Percentiles rank a stretch among this genome's conserved stretches.
These are phyloP conservation scores for Gremmenia infestans DNA, from an alignment of 2,329 filamentous ascomycete species.

Conservation along the genomic window DNA sequence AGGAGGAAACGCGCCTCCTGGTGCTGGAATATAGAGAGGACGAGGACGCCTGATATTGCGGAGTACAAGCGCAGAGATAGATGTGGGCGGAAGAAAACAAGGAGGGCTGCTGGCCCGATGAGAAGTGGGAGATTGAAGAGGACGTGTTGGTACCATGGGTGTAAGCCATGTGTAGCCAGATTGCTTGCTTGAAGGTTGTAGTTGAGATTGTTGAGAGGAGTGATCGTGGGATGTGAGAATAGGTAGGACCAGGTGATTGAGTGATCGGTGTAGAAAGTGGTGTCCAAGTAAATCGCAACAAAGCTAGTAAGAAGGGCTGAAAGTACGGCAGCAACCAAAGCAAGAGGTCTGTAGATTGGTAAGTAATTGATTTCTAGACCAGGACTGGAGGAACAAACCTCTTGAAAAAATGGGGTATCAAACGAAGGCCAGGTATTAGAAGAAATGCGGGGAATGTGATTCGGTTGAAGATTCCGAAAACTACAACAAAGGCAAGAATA, in stretches of 20 bases:
- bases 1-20: conserved; percentile 77
- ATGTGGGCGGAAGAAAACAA: conserved; percentile 55
- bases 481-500: conserved; percentile 72
- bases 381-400: conserved; percentile 51
- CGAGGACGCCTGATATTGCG: conserved; percentile 65
- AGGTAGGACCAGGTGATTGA: conserved; percentile 62
- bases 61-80: conserved; percentile 62
- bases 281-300: conserved; percentile 77
- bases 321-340: conserved; percentile 57
- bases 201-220: conserved; percentile 70
- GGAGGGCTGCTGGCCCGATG: conserved; percentile 62
- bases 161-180: conserved; percentile 68
- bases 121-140: conserved; percentile 67
- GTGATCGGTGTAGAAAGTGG: conserved; percentile 68
- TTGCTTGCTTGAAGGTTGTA: conserved; percentile 71
- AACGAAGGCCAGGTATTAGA: conserved; percentile 72
- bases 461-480: conserved; percentile 90
- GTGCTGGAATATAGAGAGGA: conserved; percentile 71
- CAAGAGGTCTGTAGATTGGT: conserved; percentile 43
- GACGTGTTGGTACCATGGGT: conserved; percentile 74
- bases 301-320: conserved; percentile 64
- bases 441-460: conserved; percentile 97
- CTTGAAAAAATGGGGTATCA: conserved; percentile 79
- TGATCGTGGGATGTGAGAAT: conserved; percentile 61
- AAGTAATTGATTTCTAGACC: conserved; percentile 3